Evolutionary conservation across 208 protist species (phyloP).

Genomic region (Trichomonas gallinae): DNA sequence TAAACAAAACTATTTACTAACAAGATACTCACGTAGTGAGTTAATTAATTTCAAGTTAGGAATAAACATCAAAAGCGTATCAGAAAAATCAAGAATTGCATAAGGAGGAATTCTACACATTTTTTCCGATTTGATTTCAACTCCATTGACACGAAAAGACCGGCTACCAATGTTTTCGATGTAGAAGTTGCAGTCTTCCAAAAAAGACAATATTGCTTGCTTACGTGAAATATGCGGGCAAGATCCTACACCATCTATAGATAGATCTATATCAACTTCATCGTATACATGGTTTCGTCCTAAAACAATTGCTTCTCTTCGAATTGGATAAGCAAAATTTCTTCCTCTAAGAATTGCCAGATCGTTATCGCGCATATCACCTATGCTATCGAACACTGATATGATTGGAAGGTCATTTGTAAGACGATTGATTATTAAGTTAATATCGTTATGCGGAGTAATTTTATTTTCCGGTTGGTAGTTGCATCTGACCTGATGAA

Average conservation of each 20-base stretch:
- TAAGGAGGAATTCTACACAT: neutral
- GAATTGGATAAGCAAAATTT: neutral
- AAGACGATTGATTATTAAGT: neutral
- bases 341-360: neutral
- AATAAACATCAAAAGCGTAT: neutral
- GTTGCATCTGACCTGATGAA: neutral
- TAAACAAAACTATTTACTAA: neutral
- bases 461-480: neutral
- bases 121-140: neutral
- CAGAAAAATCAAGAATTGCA: neutral
- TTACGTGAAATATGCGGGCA: neutral
- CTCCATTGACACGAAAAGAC: neutral
- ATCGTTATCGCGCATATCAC: neutral
- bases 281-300: neutral
- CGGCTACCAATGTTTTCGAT: neutral
- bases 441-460: neutral
- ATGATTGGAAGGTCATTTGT: neutral
- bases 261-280: neutral
- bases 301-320: neutral
- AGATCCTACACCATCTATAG: no score
- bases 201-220: slow-evolving; percentile 16
- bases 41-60: neutral
- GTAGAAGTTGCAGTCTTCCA: neutral
- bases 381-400: neutral
- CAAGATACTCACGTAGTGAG: neutral